These are phyloP conservation scores for Ceratobasidium sp. DNA, from an alignment of 1,284 basidiomycete genomes.

Conservation along the genomic window DNA sequence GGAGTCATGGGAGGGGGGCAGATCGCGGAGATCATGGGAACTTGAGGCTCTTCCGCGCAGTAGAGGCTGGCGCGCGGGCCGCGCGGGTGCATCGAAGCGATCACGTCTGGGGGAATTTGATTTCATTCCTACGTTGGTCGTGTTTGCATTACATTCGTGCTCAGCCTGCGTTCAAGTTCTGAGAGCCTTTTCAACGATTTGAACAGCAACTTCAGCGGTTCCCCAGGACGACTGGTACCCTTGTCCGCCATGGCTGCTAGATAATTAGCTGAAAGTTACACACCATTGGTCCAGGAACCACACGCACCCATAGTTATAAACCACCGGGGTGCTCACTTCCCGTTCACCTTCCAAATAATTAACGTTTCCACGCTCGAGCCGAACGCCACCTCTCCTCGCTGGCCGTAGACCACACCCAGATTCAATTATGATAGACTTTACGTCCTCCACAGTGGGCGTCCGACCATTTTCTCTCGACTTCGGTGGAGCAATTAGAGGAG, in stretches of 20 bases:
- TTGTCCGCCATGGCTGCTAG: slow-evolving; percentile 69
- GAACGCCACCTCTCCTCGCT: slow-evolving; percentile 64
- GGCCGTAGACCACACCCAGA: slow-evolving; percentile 73
- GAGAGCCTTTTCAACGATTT: slow-evolving; percentile 62
- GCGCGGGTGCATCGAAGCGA: background rate
- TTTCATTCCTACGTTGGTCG: background rate
- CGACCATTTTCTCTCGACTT: slow-evolving; percentile 60
- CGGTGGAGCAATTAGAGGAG: slow-evolving; percentile 77
- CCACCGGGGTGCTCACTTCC: slow-evolving; percentile 57
- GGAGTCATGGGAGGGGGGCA: too few relatives aligned
- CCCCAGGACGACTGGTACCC: slow-evolving; percentile 84
- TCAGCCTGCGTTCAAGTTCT: background rate
- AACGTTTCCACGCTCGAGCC: slow-evolving; percentile 60
- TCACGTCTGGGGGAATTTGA: too few relatives aligned
- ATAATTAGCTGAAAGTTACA: slow-evolving; percentile 48
- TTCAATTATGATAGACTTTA: slow-evolving; percentile 73
- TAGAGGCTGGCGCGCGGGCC: background rate
- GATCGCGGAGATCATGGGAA: background rate
- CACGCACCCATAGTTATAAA: slow-evolving; percentile 66
- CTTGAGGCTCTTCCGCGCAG: background rate
- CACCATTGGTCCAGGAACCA: background rate
- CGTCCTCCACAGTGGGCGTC: slow-evolving; percentile 71
- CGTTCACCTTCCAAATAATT: slow-evolving; percentile 43
- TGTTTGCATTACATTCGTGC: background rate
- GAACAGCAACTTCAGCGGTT: slow-evolving; percentile 69